Conservation (phyloP, 2,329 filamentous ascomycete species). For the Xylaria sp. region DNA sequence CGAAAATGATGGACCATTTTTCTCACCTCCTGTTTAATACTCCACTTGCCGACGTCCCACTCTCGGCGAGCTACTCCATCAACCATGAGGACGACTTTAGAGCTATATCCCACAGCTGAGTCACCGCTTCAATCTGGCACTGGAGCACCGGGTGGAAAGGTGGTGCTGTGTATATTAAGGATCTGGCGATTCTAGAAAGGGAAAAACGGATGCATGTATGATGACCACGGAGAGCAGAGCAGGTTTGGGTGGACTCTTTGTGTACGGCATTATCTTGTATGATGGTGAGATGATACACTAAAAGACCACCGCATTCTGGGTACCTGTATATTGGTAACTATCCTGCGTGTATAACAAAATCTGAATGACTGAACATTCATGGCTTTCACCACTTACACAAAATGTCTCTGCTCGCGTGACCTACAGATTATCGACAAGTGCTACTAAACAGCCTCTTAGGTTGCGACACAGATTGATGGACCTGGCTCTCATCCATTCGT, state of each 20-base stretch:
- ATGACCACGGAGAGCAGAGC: constrained; percentile 10
- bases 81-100: constrained; percentile 7
- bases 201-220: constrained; percentile 17
- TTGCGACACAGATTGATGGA: no score
- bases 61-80: constrained; percentile 6
- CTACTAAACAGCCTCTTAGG: no score
- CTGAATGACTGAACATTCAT: constrained; percentile 7
- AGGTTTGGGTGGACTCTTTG: constrained; percentile 6
- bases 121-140: constrained; percentile 7
- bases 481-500: no score
- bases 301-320: constrained; percentile 16
- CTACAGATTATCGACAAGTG: neutral
- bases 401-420: neutral
- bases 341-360: constrained; percentile 21
- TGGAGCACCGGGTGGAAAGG: constrained; percentile 3
- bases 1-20: constrained; percentile 7
- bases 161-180: constrained; percentile 21
- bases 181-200: constrained; percentile 17
- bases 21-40: constrained; percentile 16
- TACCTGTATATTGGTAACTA: constrained; percentile 21
- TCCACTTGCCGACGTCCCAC: constrained; percentile 7
- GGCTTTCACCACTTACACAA: neutral
- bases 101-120: constrained; percentile 11
- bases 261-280: constrained; percentile 8
- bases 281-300: constrained; percentile 10